phyloP scores from a whole-genome alignment of 495 filamentous ascomycete genomes.

The Bombardia bombarda region DNA sequence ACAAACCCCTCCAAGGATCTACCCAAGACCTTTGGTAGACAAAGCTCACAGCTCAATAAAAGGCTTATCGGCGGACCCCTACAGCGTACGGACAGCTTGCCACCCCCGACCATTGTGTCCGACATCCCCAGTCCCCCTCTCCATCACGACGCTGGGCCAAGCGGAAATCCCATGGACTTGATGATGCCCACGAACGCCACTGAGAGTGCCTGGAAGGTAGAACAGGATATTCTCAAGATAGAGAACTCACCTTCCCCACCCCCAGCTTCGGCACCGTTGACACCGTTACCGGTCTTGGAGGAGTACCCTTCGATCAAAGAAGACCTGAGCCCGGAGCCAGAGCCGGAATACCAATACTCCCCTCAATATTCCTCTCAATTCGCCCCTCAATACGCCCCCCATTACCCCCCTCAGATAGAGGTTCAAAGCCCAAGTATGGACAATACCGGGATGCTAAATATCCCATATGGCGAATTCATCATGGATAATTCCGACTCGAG shows the following conservation, averaged over 20 bases:
- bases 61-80: slow-evolving; percentile 8
- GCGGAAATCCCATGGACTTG: slow-evolving; percentile 34
- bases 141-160: slow-evolving; percentile 13
- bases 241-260: slow-evolving; percentile 30
- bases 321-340: slow-evolving; percentile 15
- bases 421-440: slow-evolving; percentile 13
- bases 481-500: slow-evolving; percentile 17
- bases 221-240: slow-evolving; percentile 33
- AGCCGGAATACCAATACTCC: slow-evolving; percentile 1
- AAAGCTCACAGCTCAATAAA: slow-evolving; percentile 10
- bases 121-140: slow-evolving; percentile 18
- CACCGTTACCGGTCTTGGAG: slow-evolving; percentile 1
- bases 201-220: slow-evolving; percentile 27
- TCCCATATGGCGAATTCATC: too few relatives aligned
- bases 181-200: slow-evolving; percentile 35
- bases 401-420: slow-evolving; percentile 11
- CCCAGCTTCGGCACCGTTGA: neutral
- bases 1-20: slow-evolving; percentile 10
- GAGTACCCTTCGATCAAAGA: slow-evolving; percentile 10
- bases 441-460: too few relatives aligned
- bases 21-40: slow-evolving; percentile 6
- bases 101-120: slow-evolving; percentile 20
- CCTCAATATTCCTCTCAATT: too few relatives aligned
- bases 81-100: slow-evolving; percentile 23
- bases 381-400: too few relatives aligned